A percentile compares a stretch with the other conserved stretches of the same genome.
Conservation (phyloP, 768 basidiomycete species). For the Clitopilus hobsonii region DNA sequence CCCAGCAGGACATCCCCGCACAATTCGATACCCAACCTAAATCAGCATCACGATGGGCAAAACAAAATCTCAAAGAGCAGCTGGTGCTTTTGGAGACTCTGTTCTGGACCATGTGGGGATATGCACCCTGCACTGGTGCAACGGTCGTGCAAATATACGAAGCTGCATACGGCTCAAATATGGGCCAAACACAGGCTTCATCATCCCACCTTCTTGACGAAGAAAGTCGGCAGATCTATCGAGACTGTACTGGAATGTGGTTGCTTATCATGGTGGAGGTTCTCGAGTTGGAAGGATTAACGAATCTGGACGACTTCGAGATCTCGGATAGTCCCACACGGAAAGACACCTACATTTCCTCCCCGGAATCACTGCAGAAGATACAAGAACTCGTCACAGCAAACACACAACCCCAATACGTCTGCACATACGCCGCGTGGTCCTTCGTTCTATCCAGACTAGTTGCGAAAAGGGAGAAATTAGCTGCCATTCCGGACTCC, state of each 20-base stretch:
- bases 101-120: constrained; percentile 86
- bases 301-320: constrained; percentile 47
- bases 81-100: constrained; percentile 78
- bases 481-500: constrained; percentile 47
- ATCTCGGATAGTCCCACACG: constrained; percentile 46
- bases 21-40: constrained; percentile 45
- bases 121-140: constrained; percentile 58
- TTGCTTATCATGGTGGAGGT: constrained; percentile 76
- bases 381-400: constrained; percentile 66
- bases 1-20: constrained; percentile 42
- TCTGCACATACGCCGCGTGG: constrained; percentile 79
- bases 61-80: constrained; percentile 75
- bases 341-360: constrained; percentile 51
- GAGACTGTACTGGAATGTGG: constrained; percentile 73
- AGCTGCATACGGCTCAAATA: constrained; percentile 55
- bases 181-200: constrained; percentile 63
- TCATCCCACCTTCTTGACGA: constrained; percentile 68
- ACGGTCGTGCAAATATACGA: constrained; percentile 62
- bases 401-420: constrained; percentile 58
- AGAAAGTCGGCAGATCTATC: constrained; percentile 58
- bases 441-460: constrained; percentile 73
- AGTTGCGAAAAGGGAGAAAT: constrained; percentile 35
- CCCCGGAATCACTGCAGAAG: constrained; percentile 55
- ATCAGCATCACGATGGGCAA: constrained; percentile 62
- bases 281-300: constrained; percentile 70